A percentile compares a stretch with the other conserved stretches of the same genome.
phyloP scores from a whole-genome alignment of 2,329 filamentous ascomycete species.

The Gliomastix tumulicola region DNA sequence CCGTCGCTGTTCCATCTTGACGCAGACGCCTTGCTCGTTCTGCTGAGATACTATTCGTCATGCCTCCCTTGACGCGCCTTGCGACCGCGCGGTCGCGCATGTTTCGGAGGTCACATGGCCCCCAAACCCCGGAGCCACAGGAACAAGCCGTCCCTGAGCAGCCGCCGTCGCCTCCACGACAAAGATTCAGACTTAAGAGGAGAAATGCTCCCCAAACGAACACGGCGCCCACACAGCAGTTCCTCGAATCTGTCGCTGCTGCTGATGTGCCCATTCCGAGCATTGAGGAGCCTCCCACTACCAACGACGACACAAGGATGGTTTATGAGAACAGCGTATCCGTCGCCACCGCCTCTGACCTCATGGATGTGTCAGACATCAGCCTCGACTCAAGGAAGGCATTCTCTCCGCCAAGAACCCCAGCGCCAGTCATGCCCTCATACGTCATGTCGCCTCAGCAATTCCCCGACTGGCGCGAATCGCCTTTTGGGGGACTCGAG shows the following conservation, averaged over 20 bases:
- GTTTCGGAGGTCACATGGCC: constrained; percentile 29
- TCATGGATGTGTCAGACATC: constrained; percentile 16
- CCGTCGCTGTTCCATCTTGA: no score
- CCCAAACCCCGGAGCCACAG: constrained; percentile 47
- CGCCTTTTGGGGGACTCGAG: constrained; percentile 48
- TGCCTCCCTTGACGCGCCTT: constrained; percentile 39
- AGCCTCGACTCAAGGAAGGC: no score
- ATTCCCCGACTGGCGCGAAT: constrained; percentile 55
- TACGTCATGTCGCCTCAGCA: constrained; percentile 29
- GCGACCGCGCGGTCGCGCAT: constrained; percentile 35
- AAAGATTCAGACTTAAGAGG: constrained; percentile 47
- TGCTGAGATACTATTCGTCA: constrained; percentile 17
- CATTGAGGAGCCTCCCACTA: constrained; percentile 54
- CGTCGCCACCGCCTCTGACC: constrained; percentile 24
- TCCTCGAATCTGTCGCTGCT: constrained; percentile 59
- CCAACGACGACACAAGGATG: no score
- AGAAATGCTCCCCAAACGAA: constrained; percentile 44
- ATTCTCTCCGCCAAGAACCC: constrained; percentile 54
- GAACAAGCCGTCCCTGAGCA: constrained; percentile 18
- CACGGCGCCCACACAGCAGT: constrained; percentile 57
- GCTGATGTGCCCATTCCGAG: constrained; percentile 59
- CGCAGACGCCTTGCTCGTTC: no score
- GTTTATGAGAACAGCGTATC: constrained; percentile 37
- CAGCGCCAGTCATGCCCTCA: constrained; percentile 37
- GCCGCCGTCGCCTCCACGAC: constrained; percentile 43